Evolutionary conservation across 495 filamentous ascomycete species (phyloP).

Genomic region (Penicillium arizonense): DNA sequence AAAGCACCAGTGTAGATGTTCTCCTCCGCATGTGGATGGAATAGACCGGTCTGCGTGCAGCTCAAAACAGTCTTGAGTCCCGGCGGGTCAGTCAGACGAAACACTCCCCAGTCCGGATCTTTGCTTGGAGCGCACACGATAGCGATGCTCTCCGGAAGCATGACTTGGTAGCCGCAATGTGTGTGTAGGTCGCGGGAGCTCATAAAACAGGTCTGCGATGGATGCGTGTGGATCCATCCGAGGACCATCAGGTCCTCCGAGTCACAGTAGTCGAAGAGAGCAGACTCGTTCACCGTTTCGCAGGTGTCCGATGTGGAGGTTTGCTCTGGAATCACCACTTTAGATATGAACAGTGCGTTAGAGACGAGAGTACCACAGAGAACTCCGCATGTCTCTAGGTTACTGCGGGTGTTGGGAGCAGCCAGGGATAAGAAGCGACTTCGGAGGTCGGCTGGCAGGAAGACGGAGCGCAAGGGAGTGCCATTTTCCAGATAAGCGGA

Average conservation of each 20-base stretch:
- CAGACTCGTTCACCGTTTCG: constrained; percentile 82
- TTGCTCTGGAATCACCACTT: constrained; percentile 88
- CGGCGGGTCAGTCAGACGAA: constrained; percentile 89
- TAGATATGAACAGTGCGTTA: constrained; percentile 88
- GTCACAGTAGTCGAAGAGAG: constrained; percentile 84
- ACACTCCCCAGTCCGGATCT: constrained; percentile 83
- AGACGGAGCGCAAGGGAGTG: constrained; percentile 78
- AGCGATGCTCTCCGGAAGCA: constrained; percentile 92
- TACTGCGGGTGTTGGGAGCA: constrained; percentile 68
- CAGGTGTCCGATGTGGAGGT: constrained; percentile 87
- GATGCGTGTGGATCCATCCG: constrained; percentile 98
- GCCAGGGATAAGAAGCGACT: constrained; percentile 69
- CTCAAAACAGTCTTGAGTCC: constrained; percentile 75
- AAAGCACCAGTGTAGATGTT: constrained; percentile 85
- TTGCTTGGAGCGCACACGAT: constrained; percentile 92
- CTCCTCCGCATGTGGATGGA: constrained; percentile 73
- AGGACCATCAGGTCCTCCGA: constrained; percentile 81
- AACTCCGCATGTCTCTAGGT: constrained; percentile 92
- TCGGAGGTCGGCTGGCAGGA: constrained; percentile 76
- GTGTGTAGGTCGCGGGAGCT: constrained; percentile 92
- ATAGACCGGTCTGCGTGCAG: constrained; percentile 73
- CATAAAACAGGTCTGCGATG: constrained; percentile 97
- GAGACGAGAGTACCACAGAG: constrained; percentile 87
- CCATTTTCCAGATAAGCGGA: constrained; percentile 88
- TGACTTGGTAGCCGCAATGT: constrained; percentile 86